Conservation (phyloP, 2,329 filamentous ascomycete genomes). For the Chaetomium sp. region DNA sequence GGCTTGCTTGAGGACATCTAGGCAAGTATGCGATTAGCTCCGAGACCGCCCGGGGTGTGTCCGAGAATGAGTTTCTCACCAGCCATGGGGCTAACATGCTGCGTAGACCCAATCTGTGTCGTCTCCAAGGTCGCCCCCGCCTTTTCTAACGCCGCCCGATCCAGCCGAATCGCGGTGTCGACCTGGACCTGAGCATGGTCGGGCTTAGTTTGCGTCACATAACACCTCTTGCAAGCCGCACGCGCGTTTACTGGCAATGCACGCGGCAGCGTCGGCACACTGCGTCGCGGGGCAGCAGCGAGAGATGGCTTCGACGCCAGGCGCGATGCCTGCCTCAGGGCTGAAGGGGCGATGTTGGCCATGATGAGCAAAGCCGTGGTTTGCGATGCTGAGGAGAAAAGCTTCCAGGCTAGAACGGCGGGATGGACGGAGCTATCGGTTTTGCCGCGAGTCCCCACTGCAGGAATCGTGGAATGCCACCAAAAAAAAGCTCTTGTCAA, state of each 20-base stretch:
- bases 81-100: slow-evolving; percentile 75
- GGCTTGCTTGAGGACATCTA: slow-evolving; percentile 81
- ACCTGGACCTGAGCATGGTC: slow-evolving; percentile 74
- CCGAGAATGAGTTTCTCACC: slow-evolving; percentile 34
- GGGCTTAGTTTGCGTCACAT: slow-evolving; percentile 78
- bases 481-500: slow-evolving; percentile 1
- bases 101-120: slow-evolving; percentile 47
- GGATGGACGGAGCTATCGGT: slow-evolving; percentile 16
- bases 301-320: slow-evolving; percentile 40
- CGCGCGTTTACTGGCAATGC: slow-evolving; percentile 26
- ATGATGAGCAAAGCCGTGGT: slow-evolving; percentile 34
- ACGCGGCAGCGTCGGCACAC: slow-evolving; percentile 29
- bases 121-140: slow-evolving; percentile 50
- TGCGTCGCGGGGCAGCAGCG: slow-evolving; percentile 31
- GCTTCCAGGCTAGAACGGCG: slow-evolving; percentile 7
- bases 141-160: slow-evolving; percentile 74
- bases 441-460: slow-evolving; percentile 10
- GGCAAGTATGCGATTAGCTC: slow-evolving; percentile 1
- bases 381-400: slow-evolving; percentile 12
- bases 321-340: slow-evolving; percentile 68
- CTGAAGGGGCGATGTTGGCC: slow-evolving; percentile 60
- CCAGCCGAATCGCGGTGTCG: slow-evolving; percentile 77
- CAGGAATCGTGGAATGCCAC: background rate
- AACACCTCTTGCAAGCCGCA: slow-evolving; percentile 45
- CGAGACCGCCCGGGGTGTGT: slow-evolving; percentile 3